Base-by-base conservation (phyloP, 2,329 filamentous ascomycete genomes). In the Cladosporium sphaerospermum region DNA sequence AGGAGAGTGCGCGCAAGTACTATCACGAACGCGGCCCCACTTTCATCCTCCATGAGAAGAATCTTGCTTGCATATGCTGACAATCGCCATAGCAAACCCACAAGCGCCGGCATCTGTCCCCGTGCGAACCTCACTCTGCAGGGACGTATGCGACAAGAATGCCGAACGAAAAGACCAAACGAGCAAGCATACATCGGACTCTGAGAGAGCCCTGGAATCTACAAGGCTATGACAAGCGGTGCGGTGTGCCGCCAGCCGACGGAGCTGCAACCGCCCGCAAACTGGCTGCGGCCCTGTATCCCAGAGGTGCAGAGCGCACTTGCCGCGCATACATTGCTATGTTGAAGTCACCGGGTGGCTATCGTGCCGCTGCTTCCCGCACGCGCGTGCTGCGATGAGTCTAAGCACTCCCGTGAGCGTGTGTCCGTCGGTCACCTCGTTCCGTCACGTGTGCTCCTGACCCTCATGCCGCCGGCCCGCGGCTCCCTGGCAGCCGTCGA, bases 211-310 rank as follows among this genome's bases (percentile, higher is more conserved):
- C 23, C 23, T 28, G 23, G 23, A 28, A 28, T 28, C 23, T 28
- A 28, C 23, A 28, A 28, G 23, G 23, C 19, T 33, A 28, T 51
- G 31, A 37, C 16, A 43, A 32, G 48, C 32, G n/a, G 41, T 51
- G 48, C 48, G 48, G 48, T 51, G 48, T 51, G 48, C 48, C 36
- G 48, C 16, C 48, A 43, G 19, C 40, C 40, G 48, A 13, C 28
- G 48, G 31, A 14, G 14, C 32, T 41, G 42, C 42, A 44, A 9
- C 19, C 10, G 33, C 37, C 48, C 48, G 14, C 37, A 16, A 31
- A 19, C 40, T 40, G 39, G 48, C 48, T 43, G 40, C 48, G 48
- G 48, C 48, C 47, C 47, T 51, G 48, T 51, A 51, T 51, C 44
- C 48, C 48, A 40, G 40, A 51, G 40, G 48, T 40, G 40, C 48